Base-by-base conservation (phyloP, 169 alveolate species). In the Plasmodium coatneyi region DNA sequence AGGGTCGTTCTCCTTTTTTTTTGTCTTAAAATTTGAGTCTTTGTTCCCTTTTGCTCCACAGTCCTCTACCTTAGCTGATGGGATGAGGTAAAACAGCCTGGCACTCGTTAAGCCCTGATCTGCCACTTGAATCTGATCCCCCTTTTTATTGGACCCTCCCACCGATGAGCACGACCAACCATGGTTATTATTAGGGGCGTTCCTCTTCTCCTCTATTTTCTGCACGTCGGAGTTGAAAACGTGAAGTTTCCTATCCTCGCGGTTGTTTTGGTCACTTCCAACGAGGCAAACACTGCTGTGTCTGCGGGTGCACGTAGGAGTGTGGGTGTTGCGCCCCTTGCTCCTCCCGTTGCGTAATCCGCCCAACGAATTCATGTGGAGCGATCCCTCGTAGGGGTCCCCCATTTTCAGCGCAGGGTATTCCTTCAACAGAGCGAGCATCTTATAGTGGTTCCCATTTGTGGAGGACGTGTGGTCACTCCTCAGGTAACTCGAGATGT, bases 11-110 rank as follows among this genome's bases (percentile, higher is more conserved):
- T 22, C 54, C 41, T 82, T n/a, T 22, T 39, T 86, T 46, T 74
- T 74, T 1, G 41, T 80, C 30, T 16, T 74, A 2, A 28, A 49
- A 84, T 83, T 43, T 25, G 78, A 3, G 36, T 12, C 16, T 12
- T 52, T 60, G 66, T 78, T 54, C 80, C 19, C 22, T 12, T 16
- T 76, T 66, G 19, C 36, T 66, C 41, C 86, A 25, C 16, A 43
- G 9, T 39, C 41, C 9, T 74, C 79, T 56, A 16, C 22, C 5
- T 49, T 9, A 86, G 5, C 71, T n/a, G 72, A 16, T 36, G 54
- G 39, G 25, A 86, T 36, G 30, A 78, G 36, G 46, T 86, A 86
- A 86, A 86, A 86, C 39, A 86, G 5, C 56, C 93, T 72, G 2
- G 41, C 28, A 76, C 70, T 78, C 14, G 19, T 49, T 30, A 9